Evolutionary conservation across 164 flowering plant genomes (phyloP), one percentile per base, ranked within the genome.

Genomic region (Sextonia rubra): DNA sequence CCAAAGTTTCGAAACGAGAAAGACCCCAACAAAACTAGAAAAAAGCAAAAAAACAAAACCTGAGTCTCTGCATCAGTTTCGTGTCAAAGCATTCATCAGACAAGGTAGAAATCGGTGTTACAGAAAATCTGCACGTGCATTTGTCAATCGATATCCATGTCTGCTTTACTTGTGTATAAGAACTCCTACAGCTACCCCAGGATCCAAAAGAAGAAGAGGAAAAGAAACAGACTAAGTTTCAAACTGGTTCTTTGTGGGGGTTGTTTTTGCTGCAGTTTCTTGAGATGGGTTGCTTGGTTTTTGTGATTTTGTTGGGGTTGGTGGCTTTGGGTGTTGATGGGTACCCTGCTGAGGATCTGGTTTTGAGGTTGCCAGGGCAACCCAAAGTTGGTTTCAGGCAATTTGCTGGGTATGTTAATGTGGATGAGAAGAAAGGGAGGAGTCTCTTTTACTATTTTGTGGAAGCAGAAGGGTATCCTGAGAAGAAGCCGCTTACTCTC

Each of bases 361-460:
- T 94, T 52, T 82, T 80, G 78, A 73, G 69, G 0, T 79, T 94
- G 82, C 99, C 99, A 30, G 97, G 96, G 12, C 99, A 94, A 61
- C 99, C 99, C 0, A 72, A 71, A 66, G 99, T 92, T 66, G 83
- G 77, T 23, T 94, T 94, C 83, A 88, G 82, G 77, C 99, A 94
- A 72, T 94, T 78, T 82, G 89, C 93, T 71, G 99, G 99, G 73
- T 91, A 92, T 73, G 81, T 94, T 71, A 90, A 88, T 79, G 90
- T 94, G 44, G 94, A 94, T 86, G 73, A 78, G 48, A 87, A 90
- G 74, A 61, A 80, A 52, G 97, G 97, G 66, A 89, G 88, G 83
- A 94, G 99, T 77, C 80, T 94, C 82, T 92, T 94, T 83, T 94
- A 94, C 74, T 92, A 91, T 77, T 94, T 90, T 83, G 97, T 85